These are phyloP conservation scores for Cicer bijugum DNA, from an alignment of 306 rosid genomes.

Conservation along the genomic window DNA sequence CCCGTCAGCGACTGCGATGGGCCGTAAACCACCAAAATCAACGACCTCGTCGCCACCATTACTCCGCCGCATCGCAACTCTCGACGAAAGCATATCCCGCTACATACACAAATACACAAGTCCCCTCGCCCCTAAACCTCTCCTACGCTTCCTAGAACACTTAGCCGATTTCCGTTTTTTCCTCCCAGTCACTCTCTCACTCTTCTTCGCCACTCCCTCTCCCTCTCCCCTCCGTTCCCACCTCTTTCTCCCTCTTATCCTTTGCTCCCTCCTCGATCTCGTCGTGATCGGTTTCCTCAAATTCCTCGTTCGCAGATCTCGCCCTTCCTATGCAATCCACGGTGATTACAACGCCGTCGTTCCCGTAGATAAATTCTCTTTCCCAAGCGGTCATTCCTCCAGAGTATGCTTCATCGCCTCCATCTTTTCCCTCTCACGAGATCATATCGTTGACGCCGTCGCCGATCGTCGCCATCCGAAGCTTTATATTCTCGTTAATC, in stretches of 20 bases:
- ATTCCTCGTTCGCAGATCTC: slow-evolving; percentile 61
- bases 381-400: slow-evolving; percentile 84
- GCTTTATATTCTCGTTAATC: slow-evolving; percentile 10
- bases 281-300: slow-evolving; percentile 59
- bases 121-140: slow-evolving; percentile 50
- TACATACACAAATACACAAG: slow-evolving; percentile 50
- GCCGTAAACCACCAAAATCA: slow-evolving; percentile 35
- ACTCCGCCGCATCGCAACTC: slow-evolving; percentile 44
- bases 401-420: slow-evolving; percentile 72
- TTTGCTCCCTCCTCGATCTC: slow-evolving; percentile 76
- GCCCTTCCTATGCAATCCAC: slow-evolving; percentile 63
- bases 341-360: slow-evolving; percentile 60
- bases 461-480: slow-evolving; percentile 39
- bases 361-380: slow-evolving; percentile 68
- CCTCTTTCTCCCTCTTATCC: slow-evolving; percentile 57
- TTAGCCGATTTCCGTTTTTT: slow-evolving; percentile 71
- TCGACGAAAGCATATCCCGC: slow-evolving; percentile 54
- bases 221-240: slow-evolving; percentile 50
- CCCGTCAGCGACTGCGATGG: slow-evolving; percentile 42
- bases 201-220: slow-evolving; percentile 51
- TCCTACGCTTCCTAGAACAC: slow-evolving; percentile 63
- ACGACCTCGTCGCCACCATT: slow-evolving; percentile 33
- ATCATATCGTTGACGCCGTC: slow-evolving; percentile 30
- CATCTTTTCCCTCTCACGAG: slow-evolving; percentile 51
- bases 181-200: slow-evolving; percentile 63